Evolutionary conservation across 2,329 filamentous ascomycete genomes (phyloP).

Genomic region (Falciphora oryzae): DNA sequence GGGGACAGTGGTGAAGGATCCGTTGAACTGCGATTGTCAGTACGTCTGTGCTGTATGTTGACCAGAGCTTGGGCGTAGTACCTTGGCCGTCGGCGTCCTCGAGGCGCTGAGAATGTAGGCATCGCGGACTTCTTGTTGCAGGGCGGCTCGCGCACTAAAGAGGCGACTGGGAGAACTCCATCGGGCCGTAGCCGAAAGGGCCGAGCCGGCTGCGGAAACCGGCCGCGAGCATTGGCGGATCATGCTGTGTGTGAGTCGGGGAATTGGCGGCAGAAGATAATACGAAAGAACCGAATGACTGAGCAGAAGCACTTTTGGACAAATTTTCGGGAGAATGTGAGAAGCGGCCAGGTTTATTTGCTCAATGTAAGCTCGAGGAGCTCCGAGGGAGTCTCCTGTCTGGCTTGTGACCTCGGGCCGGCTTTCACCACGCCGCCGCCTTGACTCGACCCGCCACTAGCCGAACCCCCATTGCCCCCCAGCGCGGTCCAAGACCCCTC

Average conservation of each 20-base stretch:
- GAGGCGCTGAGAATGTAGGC: slow-evolving; percentile 91
- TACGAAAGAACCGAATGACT: not conserved
- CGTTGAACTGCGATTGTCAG: slow-evolving; percentile 68
- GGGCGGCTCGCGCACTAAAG: slow-evolving; percentile 29
- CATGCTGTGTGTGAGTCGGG: slow-evolving; percentile 1
- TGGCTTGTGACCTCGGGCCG: not conserved
- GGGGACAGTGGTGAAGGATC: slow-evolving; percentile 74
- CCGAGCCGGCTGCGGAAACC: slow-evolving; percentile 8
- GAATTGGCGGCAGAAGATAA: not conserved
- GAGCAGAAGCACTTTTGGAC: not conserved
- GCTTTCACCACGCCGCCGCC: not conserved
- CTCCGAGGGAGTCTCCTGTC: not conserved
- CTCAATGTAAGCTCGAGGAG: not conserved
- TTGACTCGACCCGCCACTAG: not conserved
- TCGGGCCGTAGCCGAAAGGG: slow-evolving; percentile 7
- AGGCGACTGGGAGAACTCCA: slow-evolving; percentile 27
- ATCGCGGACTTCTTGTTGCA: slow-evolving; percentile 68
- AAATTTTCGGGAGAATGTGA: not conserved
- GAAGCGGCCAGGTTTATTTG: not conserved
- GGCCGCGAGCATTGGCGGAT: slow-evolving; percentile 8
- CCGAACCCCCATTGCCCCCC: not conserved
- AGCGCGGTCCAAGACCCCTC: too few species aligned
- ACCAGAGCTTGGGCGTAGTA: slow-evolving; percentile 28
- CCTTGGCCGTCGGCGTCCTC: slow-evolving; percentile 85
- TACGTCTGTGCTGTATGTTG: slow-evolving; percentile 10